Evolutionary conservation across 768 basidiomycete genomes (phyloP), one percentile per base, ranked within the genome.

Genomic region (Strobilomyces confusus): DNA sequence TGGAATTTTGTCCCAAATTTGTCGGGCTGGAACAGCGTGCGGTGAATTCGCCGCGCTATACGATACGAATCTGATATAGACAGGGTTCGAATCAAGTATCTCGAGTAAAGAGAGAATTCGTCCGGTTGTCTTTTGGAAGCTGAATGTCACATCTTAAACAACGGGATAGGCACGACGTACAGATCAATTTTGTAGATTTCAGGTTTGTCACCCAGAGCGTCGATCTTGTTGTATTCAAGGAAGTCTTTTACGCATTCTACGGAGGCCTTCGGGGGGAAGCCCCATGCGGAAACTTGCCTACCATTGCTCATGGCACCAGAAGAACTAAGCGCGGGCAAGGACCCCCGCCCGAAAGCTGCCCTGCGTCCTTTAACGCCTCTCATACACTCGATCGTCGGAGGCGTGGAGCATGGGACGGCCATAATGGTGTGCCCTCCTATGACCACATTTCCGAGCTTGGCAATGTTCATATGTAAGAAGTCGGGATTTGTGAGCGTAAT

Each of bases 61-160:
- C 80, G 80, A 59, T 87, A 80, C 1, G 90, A 90, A 61, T 91
- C 86, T 9, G 86, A 75, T 17, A 75, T 69, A 0, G 81, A 80
- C 3, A 70, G 65, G 49, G 86, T 67, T 32, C 80, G 80, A 25
- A 91, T 73, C 11, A 84, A 58, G 58, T 79, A 81, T 44, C 80
- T 78, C 23, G 83, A 76, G 58, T 71, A 73, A 52, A 80, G 41
- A 7, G 76, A 71, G 58, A 79, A 82, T 34, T 68, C 62, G 20
- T 60, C 61, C 19, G 69, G 48, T 29, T 73, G 73, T 44, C 77
- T 76, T 55, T 55, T 23, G 45, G 55, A 38, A 26, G 40, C 25
- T 64, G 34, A 57, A 15, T 11, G 19, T 38, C 32, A n/a, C n/a
- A 49, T 52, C 26, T 33, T 46, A 43, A 42, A 37, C 25, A 29